Evolutionary conservation across 1,284 basidiomycete species (phyloP).

Genomic region (Ustilago vetiveriae): DNA sequence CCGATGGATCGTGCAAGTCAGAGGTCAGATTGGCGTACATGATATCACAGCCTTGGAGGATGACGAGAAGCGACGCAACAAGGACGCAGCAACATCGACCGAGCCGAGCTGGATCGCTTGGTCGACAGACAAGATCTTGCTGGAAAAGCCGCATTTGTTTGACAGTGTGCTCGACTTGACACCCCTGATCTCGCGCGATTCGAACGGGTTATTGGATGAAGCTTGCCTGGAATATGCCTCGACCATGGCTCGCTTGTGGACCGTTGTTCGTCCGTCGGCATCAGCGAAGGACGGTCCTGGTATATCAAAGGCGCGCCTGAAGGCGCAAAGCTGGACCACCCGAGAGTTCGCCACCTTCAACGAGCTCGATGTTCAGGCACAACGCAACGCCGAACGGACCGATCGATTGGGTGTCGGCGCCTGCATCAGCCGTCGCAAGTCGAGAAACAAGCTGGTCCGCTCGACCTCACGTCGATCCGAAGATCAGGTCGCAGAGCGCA

Average conservation of each 20-base stretch:
- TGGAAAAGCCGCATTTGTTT: constrained; percentile 55
- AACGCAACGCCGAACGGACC: constrained; percentile 33
- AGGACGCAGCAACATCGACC: background rate
- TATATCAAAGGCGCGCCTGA: constrained; percentile 18
- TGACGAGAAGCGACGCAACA: constrained; percentile 21
- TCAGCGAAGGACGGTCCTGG: background rate
- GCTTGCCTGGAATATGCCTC: constrained; percentile 16
- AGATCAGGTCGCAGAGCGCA: constrained; percentile 2
- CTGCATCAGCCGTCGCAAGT: constrained; percentile 26
- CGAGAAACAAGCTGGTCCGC: constrained; percentile 13
- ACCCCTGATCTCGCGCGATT: constrained; percentile 30
- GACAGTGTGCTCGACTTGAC: constrained; percentile 56
- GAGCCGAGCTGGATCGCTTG: constrained; percentile 56
- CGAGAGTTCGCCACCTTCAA: constrained; percentile 56
- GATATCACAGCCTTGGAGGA: constrained; percentile 46
- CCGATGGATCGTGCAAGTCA: constrained; percentile 24
- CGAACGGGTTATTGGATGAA: constrained; percentile 26
- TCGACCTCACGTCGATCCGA: constrained; percentile 11
- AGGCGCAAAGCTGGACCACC: constrained; percentile 49
- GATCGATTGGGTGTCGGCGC: constrained; percentile 16
- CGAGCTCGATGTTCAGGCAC: constrained; percentile 50
- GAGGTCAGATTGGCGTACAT: constrained; percentile 57
- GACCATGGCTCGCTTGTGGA: constrained; percentile 17
- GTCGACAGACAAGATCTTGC: constrained; percentile 56
- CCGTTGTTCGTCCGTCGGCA: constrained; percentile 4